Evolutionary conservation across 2,329 filamentous ascomycete genomes (phyloP).

Genomic region (Fusarium tupiense): DNA sequence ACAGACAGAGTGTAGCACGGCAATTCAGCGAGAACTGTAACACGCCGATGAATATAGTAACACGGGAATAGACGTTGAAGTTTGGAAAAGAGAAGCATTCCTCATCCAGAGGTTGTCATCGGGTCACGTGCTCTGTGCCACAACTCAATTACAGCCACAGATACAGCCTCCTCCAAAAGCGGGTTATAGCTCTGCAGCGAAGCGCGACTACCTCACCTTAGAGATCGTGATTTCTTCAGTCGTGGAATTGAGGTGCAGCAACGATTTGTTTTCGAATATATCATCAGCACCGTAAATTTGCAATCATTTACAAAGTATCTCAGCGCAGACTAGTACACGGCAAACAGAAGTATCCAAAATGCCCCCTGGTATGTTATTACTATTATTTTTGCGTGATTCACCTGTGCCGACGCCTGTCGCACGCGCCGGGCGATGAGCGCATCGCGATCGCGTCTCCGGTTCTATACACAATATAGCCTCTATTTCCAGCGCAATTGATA

Average conservation of each 20-base stretch:
- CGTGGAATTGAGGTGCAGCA: not conserved
- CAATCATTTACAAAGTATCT: not conserved
- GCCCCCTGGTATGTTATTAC: constrained; percentile 40
- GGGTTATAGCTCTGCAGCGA: constrained; percentile 4
- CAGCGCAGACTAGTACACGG: not conserved
- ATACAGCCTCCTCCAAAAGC: not conserved
- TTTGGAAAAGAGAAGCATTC: not conserved
- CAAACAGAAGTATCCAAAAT: constrained; percentile 20
- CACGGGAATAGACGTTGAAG: not conserved
- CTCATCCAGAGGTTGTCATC: not conserved
- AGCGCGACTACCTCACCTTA: not conserved
- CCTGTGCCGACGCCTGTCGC: not conserved
- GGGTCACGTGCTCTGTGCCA: constrained; percentile 12
- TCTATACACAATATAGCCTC: not conserved
- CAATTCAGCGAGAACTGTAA: not conserved
- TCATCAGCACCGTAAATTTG: not conserved
- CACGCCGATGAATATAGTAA: not conserved
- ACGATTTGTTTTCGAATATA: not conserved
- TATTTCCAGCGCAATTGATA: not conserved
- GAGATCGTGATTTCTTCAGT: constrained; percentile 9
- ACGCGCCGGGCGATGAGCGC: constrained; percentile 1
- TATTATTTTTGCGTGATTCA: not conserved
- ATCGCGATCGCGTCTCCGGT: constrained; percentile 7
- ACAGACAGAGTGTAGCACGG: not conserved
- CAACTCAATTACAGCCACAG: constrained; percentile 11